Conservation (phyloP, 805 yeast species). For the Lipomyces anomalus region DNA sequence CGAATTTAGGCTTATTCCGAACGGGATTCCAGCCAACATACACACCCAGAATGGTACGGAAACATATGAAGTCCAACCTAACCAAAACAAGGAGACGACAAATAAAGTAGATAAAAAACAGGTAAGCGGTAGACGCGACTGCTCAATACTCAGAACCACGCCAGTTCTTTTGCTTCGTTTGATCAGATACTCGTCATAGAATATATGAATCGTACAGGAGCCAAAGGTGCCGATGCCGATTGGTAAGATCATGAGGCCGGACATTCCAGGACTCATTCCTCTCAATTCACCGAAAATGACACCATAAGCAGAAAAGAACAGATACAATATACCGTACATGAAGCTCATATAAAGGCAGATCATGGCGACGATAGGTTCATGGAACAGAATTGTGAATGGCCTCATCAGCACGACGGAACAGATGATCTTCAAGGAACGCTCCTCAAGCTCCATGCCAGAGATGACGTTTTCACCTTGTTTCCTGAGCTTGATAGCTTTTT, state of each 20-base stretch:
- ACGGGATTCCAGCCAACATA: conserved; percentile 46
- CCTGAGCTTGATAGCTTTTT: conserved; percentile 51
- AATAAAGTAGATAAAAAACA: conserved; percentile 39
- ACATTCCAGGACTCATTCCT: conserved; percentile 49
- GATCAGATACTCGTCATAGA: conserved; percentile 44
- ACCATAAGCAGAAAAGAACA: conserved; percentile 61
- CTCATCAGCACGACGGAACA: conserved; percentile 46
- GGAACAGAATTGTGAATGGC: conserved; percentile 43
- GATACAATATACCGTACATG: conserved; percentile 53
- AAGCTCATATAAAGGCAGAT: conserved; percentile 56
- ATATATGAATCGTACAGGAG: conserved; percentile 40
- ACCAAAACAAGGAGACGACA: conserved; percentile 51
- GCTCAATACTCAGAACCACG: conserved; percentile 46
- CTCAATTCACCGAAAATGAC: conserved; percentile 51
- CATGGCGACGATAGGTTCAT: conserved; percentile 50
- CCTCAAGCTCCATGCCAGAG: conserved; percentile 45
- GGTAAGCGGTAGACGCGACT: conserved; percentile 44
- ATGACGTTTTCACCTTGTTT: conserved; percentile 50
- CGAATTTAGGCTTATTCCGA: conserved; percentile 59
- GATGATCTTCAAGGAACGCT: conserved; percentile 39
- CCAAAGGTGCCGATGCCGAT: conserved; percentile 46
- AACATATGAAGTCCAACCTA: conserved; percentile 52
- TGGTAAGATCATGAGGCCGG: conserved; percentile 46
- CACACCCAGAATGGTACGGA: conserved; percentile 49
- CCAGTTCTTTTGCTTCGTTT: conserved; percentile 43